Base-by-base conservation (phyloP, 1,139 yeast species). In the Geotrichum siamense region DNA sequence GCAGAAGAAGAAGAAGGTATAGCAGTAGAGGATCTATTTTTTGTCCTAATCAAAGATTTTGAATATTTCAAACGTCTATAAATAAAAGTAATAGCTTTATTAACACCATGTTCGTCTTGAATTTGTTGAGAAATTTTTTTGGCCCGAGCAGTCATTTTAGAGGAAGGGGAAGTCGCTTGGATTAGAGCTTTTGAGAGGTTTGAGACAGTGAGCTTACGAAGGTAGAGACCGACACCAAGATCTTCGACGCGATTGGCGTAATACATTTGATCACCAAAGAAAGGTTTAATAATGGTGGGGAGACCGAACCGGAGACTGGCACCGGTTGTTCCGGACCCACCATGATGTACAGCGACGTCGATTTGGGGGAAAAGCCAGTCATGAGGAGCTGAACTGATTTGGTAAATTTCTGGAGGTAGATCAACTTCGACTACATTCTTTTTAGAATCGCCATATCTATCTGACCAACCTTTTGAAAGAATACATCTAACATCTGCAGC, bases 321-420 rank as follows among this genome's bases (percentile, higher is more conserved):
- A 8, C 97, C 97, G 0, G 97, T 87, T 0, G 97, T 86, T 1
- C 98, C 98, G 0, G 95, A 82, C 0, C 98, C 98, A 31, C 98
- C 98, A 62, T 89, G 98, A 58, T 89, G 98, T 3, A 89, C 96
- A 0, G 94, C 95, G 0, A 91, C 96, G 63, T 89, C 96, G 34
- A 91, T 70, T 51, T 76, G 77, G 0, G 91, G 82, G 63, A 89
- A 89, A 35, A 89, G 67, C 97, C 97, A 91, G 62, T 87, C 96
- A 60, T 89, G 98, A 0, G 96, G 96, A 17, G 85, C 70, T 10
- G 80, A 61, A 3, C 91, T 91, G n/a, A 84, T 68, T 51, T 77
- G 78, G 58, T 67, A 83, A 2, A 89, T 74, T 51, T 79, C 78
- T 0, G 70, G 67, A 0, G 96, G 96, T 13, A 85, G 63, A 26